These are phyloP conservation scores for Penicillium sp. DNA, from an alignment of 2,329 filamentous ascomycete genomes.

Conservation along the genomic window DNA sequence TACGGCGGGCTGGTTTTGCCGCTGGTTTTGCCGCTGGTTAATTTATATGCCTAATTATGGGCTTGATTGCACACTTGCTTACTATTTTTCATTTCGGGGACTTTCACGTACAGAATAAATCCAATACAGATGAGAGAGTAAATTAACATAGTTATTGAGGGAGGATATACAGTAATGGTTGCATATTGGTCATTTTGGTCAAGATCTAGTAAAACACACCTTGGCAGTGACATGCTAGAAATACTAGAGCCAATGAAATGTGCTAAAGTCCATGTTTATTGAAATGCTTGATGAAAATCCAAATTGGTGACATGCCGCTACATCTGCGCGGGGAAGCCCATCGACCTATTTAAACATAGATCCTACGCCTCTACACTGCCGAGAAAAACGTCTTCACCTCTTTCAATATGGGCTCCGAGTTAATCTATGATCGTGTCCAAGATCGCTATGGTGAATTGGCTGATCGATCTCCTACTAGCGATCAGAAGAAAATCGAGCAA, in stretches of 20 bases:
- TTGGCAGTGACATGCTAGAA: not conserved
- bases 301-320: not conserved
- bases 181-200: too few species aligned
- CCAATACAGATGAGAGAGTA: too few species aligned
- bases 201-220: too few species aligned
- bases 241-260: not conserved
- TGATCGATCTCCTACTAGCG: not conserved
- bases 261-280: not conserved
- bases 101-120: too few species aligned
- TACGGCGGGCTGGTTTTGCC: too few species aligned
- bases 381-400: too few species aligned
- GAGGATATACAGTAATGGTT: too few species aligned
- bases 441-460: constrained; percentile 4
- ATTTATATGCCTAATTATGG: too few species aligned
- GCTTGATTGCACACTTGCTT: too few species aligned
- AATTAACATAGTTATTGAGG: too few species aligned
- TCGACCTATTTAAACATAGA: not conserved
- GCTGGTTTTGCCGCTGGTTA: too few species aligned
- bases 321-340: not conserved
- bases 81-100: too few species aligned
- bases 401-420: not conserved
- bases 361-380: not conserved
- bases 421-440: not conserved
- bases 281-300: not conserved
- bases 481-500: not conserved